Conservation (phyloP, 2,329 filamentous ascomycete genomes). For the Colletotrichum sublineola region DNA sequence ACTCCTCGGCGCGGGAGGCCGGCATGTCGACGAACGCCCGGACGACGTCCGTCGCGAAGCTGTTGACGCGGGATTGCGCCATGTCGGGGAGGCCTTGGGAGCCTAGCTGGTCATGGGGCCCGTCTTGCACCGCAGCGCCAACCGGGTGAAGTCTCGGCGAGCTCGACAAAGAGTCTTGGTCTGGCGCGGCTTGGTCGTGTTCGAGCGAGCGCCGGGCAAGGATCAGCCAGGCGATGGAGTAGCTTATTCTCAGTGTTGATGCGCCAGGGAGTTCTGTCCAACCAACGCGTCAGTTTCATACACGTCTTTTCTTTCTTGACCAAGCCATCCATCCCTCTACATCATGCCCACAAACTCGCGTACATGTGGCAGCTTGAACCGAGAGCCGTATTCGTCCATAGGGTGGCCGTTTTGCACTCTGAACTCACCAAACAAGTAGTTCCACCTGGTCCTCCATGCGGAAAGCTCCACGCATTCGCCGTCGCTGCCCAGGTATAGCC, state of each 20-base stretch:
- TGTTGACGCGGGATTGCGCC: constrained; percentile 31
- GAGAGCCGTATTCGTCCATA: not conserved
- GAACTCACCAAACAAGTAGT: constrained; percentile 50
- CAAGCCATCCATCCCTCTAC: not conserved
- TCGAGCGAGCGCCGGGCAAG: constrained; percentile 44
- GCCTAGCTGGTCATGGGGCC: not conserved
- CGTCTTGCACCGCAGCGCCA: constrained; percentile 17
- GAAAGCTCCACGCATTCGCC: constrained; percentile 52
- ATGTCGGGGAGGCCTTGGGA: constrained; percentile 9
- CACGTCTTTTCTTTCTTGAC: not conserved
- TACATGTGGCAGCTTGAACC: not conserved
- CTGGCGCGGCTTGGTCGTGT: constrained; percentile 32
- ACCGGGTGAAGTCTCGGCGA: constrained; percentile 26
- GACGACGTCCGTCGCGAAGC: constrained; percentile 37
- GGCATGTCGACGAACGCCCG: constrained; percentile 39
- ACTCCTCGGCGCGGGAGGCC: constrained; percentile 34
- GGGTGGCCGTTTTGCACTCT: not conserved
- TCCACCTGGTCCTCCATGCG: constrained; percentile 53
- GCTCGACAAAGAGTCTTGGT: constrained; percentile 37
- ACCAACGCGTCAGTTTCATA: not conserved
- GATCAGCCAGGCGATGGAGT: constrained; percentile 52
- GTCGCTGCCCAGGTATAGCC: constrained; percentile 49
- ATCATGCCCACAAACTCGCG: not conserved
- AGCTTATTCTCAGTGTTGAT: constrained; percentile 51
- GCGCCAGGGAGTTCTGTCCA: constrained; percentile 50